Base-by-base conservation (phyloP, 148 eudicot genomes). In the Rheum nobile region DNA sequence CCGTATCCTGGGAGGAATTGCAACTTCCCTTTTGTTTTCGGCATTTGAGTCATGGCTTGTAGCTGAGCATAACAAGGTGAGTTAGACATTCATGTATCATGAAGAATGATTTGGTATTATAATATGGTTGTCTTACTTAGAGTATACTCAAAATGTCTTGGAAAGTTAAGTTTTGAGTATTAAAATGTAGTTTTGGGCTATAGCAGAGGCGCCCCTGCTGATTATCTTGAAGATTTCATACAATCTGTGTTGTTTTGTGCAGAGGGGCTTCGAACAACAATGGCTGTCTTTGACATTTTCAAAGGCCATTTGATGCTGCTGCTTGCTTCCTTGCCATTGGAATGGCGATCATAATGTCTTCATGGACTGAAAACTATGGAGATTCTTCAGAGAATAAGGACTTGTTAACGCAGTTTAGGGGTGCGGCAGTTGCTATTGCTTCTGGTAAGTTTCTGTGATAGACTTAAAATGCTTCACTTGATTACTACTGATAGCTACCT, bases 261-360 rank as follows among this genome's bases (percentile, higher is more conserved):
- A 91, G 97, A 88, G 93, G 71, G 93, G 91, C 28, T 95, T 95
- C 72, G 97, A 95, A 29, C 85, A 85, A 68, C 97, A 95, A 69
- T 95, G 98, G 98, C 89, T 95, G 21, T 95, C 97, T 37, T 67
- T 95, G 65, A 95, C 98, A 44, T 95, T 95, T 85, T 91, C 98
- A 32, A 95, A 95, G 83, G 98, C 98, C 72, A 87, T 95, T 95
- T 77, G 99, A 95, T 85, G 99, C 97, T 73, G 99, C 97, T 70
- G 86, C 94, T 0, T 86, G 91, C 80, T 88, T 95, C 77, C 91
- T 95, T 71, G 88, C 96, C 12, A 88, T 95, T 84, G 99, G 99
- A 44, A 87, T 90, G 99, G 82, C 90, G 0, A 44, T 95, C 75
- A 95, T 95, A 57, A 35, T 95, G 70, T 82, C 92, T 55, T 77